phyloP scores from a whole-genome alignment of 1,139 yeast genomes.

The Protomyces inouyei region DNA sequence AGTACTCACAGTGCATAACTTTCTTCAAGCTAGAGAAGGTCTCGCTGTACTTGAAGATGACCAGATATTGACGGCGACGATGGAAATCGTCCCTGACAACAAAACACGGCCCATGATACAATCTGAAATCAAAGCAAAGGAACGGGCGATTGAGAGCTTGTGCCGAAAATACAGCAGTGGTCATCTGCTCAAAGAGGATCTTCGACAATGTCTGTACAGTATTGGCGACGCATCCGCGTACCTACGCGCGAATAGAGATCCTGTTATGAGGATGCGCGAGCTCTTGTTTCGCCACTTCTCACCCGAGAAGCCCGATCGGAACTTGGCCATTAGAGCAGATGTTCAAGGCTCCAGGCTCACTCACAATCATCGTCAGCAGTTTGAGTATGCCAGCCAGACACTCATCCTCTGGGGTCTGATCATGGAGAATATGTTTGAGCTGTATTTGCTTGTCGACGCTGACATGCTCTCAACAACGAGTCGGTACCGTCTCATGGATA shows the following conservation, averaged over 20 bases:
- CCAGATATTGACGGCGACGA: constrained; percentile 55
- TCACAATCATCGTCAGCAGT: constrained; percentile 65
- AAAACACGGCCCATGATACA: constrained; percentile 52
- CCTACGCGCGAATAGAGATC: constrained; percentile 60
- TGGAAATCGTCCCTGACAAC: constrained; percentile 56
- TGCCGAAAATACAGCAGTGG: constrained; percentile 44
- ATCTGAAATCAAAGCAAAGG: constrained; percentile 57
- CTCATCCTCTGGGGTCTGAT: constrained; percentile 65
- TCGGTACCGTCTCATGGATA: constrained; percentile 57
- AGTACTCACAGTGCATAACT: constrained; percentile 54
- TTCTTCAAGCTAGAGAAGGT: constrained; percentile 45
- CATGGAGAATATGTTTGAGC: constrained; percentile 64
- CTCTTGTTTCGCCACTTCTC: constrained; percentile 50
- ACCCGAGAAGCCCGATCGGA: constrained; percentile 44
- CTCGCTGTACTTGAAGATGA: constrained; percentile 52
- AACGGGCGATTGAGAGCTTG: constrained; percentile 55
- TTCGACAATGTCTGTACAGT: constrained; percentile 62
- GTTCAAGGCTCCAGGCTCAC: constrained; percentile 61
- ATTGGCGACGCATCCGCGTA: constrained; percentile 71
- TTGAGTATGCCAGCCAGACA: constrained; percentile 60
- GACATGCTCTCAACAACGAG: constrained; percentile 52
- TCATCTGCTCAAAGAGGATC: constrained; percentile 50
- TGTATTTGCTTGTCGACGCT: constrained; percentile 68
- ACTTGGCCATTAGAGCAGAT: constrained; percentile 61
- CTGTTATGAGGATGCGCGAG: constrained; percentile 56